A percentile compares a stretch with the other conserved stretches of the same genome.
phyloP scores from a whole-genome alignment of 1,139 yeast genomes.

The Kluyveromyces sp. region DNA sequence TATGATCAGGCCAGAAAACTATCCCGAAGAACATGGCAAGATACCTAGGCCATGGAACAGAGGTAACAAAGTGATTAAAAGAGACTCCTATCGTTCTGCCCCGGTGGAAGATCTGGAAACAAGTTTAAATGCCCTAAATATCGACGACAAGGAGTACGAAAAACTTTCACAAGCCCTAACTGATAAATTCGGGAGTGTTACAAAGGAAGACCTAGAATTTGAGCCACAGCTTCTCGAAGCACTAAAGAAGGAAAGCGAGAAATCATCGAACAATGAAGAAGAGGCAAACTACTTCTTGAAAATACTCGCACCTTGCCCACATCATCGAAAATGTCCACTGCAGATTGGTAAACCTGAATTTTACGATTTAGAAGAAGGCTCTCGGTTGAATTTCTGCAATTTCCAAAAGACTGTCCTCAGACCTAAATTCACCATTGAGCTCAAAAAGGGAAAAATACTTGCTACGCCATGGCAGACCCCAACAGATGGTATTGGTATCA shows the following conservation, averaged over 20 bases:
- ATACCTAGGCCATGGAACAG: constrained; percentile 65
- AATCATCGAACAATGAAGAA: constrained; percentile 22
- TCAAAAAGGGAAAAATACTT: constrained; percentile 72
- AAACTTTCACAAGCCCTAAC: constrained; percentile 37
- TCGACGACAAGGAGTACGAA: constrained; percentile 18
- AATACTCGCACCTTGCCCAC: constrained; percentile 85
- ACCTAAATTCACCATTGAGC: constrained; percentile 70
- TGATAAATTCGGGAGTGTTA: constrained; percentile 38
- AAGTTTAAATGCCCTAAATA: constrained; percentile 26
- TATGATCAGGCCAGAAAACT: constrained; percentile 75
- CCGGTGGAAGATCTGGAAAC: constrained; percentile 1
- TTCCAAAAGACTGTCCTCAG: constrained; percentile 68
- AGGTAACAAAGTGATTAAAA: constrained; percentile 37
- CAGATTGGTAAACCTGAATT: constrained; percentile 70
- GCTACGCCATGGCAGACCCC: constrained; percentile 68
- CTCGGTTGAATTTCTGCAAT: constrained; percentile 64
- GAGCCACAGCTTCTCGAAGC: constrained; percentile 41
- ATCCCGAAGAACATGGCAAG: constrained; percentile 49
- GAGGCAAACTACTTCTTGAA: constrained; percentile 53
- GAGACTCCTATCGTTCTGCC: constrained; percentile 2
- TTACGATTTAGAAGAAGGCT: constrained; percentile 56
- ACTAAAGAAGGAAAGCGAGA: constrained; percentile 35
- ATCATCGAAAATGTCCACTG: constrained; percentile 80
- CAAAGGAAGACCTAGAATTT: constrained; percentile 42
- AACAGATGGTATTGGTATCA: constrained; percentile 44